These are phyloP conservation scores for Nothophaeocryptopus gaeumannii DNA, from an alignment of 2,329 filamentous ascomycete species.

Conservation along the genomic window DNA sequence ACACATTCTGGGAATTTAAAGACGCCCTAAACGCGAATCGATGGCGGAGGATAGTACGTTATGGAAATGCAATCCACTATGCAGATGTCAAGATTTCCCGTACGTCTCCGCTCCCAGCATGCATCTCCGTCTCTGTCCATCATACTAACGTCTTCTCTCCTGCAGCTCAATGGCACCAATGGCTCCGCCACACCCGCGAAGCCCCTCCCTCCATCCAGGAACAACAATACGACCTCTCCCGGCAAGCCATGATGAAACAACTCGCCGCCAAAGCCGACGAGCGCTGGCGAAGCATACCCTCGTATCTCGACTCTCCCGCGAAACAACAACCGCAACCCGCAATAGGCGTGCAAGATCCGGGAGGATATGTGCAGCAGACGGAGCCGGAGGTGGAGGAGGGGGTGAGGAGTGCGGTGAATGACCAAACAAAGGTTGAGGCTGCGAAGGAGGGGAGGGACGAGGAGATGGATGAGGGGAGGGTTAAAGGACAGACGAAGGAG, in stretches of 20 bases:
- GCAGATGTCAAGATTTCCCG: constrained; percentile 60
- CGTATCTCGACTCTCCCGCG: constrained; percentile 56
- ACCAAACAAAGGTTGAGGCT: constrained; percentile 34
- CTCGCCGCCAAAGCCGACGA: constrained; percentile 60
- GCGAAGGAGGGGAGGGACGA: constrained; percentile 28
- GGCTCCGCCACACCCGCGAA: constrained; percentile 61
- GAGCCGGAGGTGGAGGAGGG: constrained; percentile 33
- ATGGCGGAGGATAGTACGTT: constrained; percentile 58
- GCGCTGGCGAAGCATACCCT: constrained; percentile 59
- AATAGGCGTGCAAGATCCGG: constrained; percentile 43
- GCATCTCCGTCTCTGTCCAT: not conserved
- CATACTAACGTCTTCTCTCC: not conserved
- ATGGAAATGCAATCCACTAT: constrained; percentile 50
- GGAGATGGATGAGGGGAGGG: constrained; percentile 34
- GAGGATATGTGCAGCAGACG: constrained; percentile 35
- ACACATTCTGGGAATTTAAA: constrained; percentile 67
- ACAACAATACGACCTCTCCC: constrained; percentile 55
- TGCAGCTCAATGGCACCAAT: constrained; percentile 65
- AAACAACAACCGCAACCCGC: constrained; percentile 49
- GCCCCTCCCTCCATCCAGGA: constrained; percentile 57
- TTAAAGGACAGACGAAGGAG: constrained; percentile 26
- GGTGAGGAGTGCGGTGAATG: constrained; percentile 32
- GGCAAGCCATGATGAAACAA: constrained; percentile 58
- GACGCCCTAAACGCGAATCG: constrained; percentile 54
- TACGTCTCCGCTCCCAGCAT: constrained; percentile 31